Base-by-base conservation (phyloP, 352 stramenopile genomes). In the Globisporangium iwayamae region DNA sequence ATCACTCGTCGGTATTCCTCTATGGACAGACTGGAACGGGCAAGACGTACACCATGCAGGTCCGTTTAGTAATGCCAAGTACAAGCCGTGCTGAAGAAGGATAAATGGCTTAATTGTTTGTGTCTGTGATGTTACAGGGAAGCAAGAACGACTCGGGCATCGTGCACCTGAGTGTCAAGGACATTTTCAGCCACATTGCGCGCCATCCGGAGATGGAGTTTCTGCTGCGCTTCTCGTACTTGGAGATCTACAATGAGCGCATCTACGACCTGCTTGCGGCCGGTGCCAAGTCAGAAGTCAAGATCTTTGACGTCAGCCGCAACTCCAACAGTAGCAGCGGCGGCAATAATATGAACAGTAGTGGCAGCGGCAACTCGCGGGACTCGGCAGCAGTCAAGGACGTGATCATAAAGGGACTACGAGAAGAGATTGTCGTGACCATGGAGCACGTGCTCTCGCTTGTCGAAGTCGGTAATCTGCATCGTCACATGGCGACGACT, bases 211-310 rank as follows among this genome's bases (percentile, higher is more conserved):
- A 78, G 25, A 77, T 81, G 62, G 81, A 91, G 55, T 91, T 89
- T 50, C 71, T 91, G 47, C 52, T 91, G 51, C 79, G 82, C 3
- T 87, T 99, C 74, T 98, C 91, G 60, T 99, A 98, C 72, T 78
- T 99, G 25, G 96, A 99, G 75, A 98, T 99, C 66, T 99, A 99
- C 83, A 99, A 99, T 68, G 97, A 99, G 62, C 81, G 97, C 41
- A 89, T 99, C 22, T 98, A 97, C 68, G 97, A 99, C 72, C 74
- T 99, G n/a, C 76, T 99, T 9, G 85, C 83, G 3, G 73, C 75
- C 0, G 81, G 81, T 1, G 74, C 73, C 39, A 81, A 80, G 61
- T 79, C 78, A 13, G 81, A 91, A 36, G 85, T 89, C 63, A 93
- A 90, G 61, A 88, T 90, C 62, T 88, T 82, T 46, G 87, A 90